These are phyloP conservation scores for Azolla pinnata DNA, from an alignment of 75 land plant species.

Conservation along the genomic window DNA sequence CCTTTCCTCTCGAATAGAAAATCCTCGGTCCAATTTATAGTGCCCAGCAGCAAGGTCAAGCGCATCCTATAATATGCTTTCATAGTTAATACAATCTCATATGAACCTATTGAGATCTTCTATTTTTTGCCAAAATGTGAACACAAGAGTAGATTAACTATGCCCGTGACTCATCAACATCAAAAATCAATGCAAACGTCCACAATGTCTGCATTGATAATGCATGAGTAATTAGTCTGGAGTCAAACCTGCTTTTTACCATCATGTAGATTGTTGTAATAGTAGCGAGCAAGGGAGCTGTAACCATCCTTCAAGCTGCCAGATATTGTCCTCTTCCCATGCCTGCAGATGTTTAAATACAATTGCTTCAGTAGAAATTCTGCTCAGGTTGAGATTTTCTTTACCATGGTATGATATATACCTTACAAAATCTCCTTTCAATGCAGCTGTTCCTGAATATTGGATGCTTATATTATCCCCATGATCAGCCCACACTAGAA, in stretches of 20 bases:
- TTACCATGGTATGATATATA: slow-evolving; percentile 9
- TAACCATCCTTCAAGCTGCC: slow-evolving; percentile 88
- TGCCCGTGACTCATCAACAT: too few relatives aligned
- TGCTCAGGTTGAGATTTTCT: not conserved
- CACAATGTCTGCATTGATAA: not conserved
- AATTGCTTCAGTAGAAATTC: not conserved
- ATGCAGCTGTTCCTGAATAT: slow-evolving; percentile 88
- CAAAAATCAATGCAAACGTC: not conserved
- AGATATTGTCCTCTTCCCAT: slow-evolving; percentile 66
- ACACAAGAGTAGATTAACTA: not conserved
- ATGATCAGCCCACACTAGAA: slow-evolving; percentile 87
- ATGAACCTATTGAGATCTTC: not conserved
- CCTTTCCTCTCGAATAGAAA: slow-evolving; percentile 51
- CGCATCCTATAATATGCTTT: slow-evolving; percentile 51
- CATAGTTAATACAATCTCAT: not conserved
- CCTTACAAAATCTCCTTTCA: slow-evolving; percentile 95
- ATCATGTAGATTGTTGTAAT: slow-evolving; percentile 89
- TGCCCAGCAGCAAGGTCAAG: slow-evolving; percentile 87
- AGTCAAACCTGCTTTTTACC: slow-evolving; percentile 62
- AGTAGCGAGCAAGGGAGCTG: slow-evolving; percentile 87
- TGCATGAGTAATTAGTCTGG: not conserved
- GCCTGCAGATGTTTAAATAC: slow-evolving; percentile 53
- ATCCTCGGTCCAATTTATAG: slow-evolving; percentile 48
- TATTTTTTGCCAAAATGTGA: not conserved
- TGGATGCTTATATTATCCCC: slow-evolving; percentile 96